phyloP scores from a whole-genome alignment of 2,329 filamentous ascomycete species.

The Botryosphaeria dothidea region DNA sequence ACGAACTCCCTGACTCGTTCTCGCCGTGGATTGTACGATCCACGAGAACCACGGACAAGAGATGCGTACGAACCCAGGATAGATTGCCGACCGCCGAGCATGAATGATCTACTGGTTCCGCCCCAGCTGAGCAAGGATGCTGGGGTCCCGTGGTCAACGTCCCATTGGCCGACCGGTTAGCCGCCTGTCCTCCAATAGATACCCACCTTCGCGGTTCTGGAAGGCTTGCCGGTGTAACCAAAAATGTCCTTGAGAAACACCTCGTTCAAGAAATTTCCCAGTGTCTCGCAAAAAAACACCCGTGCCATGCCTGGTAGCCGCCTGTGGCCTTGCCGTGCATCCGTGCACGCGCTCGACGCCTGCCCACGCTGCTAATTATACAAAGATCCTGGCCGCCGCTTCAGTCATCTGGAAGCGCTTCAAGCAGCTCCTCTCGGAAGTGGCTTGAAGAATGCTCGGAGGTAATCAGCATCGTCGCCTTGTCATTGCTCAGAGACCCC shows the following conservation, averaged over 20 bases:
- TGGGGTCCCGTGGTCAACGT: not conserved
- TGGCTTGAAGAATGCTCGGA: not conserved
- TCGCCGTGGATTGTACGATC: not conserved
- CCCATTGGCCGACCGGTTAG: not conserved
- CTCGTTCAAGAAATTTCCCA: not conserved
- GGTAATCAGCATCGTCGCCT: not conserved
- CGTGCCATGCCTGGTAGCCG: conserved; percentile 2
- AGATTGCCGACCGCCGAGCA: conserved; percentile 7
- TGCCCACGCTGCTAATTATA: conserved; percentile 8
- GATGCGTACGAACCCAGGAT: not conserved
- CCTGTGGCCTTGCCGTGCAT: not conserved
- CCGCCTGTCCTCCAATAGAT: conserved; percentile 2
- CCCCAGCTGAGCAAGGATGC: not conserved
- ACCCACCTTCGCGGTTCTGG: not conserved
- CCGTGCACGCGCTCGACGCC: not conserved
- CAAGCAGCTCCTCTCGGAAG: not conserved
- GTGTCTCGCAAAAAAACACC: not conserved
- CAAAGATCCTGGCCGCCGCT: not conserved
- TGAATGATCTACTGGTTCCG: conserved; percentile 8
- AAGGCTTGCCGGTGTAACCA: conserved; percentile 3
- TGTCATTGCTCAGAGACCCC: not conserved
- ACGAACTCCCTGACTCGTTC: not conserved
- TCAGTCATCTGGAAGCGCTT: not conserved
- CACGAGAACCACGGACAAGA: not conserved
- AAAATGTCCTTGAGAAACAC: not conserved